A percentile compares a stretch with the other conserved stretches of the same genome.
Evolutionary conservation across 345 rosid species (phyloP).

Genomic region (Rhodomyrtus tomentosa): DNA sequence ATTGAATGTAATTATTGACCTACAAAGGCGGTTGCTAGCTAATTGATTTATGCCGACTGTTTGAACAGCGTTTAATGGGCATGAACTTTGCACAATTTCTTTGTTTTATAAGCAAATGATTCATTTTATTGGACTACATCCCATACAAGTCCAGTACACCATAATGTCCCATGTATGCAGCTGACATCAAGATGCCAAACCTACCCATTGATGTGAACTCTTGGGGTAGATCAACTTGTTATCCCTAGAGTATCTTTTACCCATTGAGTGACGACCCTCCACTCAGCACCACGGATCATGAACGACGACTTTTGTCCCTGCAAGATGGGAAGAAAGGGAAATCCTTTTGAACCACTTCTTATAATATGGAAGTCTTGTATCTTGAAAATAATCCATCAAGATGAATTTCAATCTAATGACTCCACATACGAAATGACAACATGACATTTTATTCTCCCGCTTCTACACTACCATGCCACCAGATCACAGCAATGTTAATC

Average conservation of each 20-base stretch:
- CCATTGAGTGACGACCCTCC: not conserved
- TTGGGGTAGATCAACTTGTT: not conserved
- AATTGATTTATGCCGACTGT: not conserved
- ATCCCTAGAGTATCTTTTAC: rapidly evolving
- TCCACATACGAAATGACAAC: not conserved
- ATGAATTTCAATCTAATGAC: not conserved
- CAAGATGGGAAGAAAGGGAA: too few relatives aligned
- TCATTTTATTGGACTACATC: not conserved
- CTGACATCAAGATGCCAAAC: not conserved
- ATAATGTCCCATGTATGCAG: not conserved
- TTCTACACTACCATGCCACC: not conserved
- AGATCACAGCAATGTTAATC: not conserved
- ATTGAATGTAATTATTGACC: not conserved
- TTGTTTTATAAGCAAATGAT: not conserved
- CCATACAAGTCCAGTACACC: not conserved
- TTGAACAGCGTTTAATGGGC: not conserved
- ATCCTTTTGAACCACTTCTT: not conserved
- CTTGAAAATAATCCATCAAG: not conserved
- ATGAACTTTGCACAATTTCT: not conserved
- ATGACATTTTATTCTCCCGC: not conserved
- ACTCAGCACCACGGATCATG: rapidly evolving
- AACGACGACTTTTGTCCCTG: not conserved
- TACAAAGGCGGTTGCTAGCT: rapidly evolving
- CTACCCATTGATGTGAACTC: not conserved
- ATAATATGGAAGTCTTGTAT: not conserved